Conservation (phyloP, 169 alveolate species). For the Besnoitia besnoiti region DNA sequence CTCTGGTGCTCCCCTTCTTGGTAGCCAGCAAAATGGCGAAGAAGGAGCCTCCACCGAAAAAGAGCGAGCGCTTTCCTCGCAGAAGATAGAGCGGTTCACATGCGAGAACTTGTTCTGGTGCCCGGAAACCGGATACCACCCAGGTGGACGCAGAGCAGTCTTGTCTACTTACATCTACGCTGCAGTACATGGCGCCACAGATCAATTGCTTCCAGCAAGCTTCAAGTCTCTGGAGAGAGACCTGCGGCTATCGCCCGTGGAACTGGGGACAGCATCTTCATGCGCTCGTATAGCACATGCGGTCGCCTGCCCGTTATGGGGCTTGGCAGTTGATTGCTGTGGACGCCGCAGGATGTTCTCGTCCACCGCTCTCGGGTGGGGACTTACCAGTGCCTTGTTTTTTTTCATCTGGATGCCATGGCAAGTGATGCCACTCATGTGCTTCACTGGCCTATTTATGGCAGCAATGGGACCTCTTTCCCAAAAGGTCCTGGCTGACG, state of each 20-base stretch:
- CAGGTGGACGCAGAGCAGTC: conserved; percentile 3
- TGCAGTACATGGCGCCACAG: conserved; percentile 84
- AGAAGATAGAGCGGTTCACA: not conserved
- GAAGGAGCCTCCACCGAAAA: not conserved
- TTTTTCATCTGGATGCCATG: conserved; percentile 76
- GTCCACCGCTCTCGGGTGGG: conserved; percentile 76
- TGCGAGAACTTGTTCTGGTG: conserved; percentile 16
- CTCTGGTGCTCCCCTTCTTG: not conserved
- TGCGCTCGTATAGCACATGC: conserved; percentile 83
- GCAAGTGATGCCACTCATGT: conserved; percentile 78
- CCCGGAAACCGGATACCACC: conserved; percentile 6
- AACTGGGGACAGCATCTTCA: conserved; percentile 80
- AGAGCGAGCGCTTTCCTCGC: not conserved
- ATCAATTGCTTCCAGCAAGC: conserved; percentile 86
- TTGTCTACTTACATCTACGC: conserved; percentile 69
- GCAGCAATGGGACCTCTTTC: conserved; percentile 87
- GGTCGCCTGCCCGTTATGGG: conserved; percentile 88
- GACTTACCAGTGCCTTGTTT: conserved; percentile 79
- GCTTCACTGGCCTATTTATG: conserved; percentile 80
- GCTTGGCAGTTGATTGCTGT: conserved; percentile 83
- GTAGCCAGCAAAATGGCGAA: not conserved
- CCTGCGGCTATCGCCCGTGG: conserved; percentile 82
- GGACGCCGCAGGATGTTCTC: conserved; percentile 70
- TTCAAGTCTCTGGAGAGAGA: conserved; percentile 88
- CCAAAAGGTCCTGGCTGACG: conserved; percentile 83